Base-by-base conservation (phyloP, 495 filamentous ascomycete genomes). In the Lepraria neglecta region DNA sequence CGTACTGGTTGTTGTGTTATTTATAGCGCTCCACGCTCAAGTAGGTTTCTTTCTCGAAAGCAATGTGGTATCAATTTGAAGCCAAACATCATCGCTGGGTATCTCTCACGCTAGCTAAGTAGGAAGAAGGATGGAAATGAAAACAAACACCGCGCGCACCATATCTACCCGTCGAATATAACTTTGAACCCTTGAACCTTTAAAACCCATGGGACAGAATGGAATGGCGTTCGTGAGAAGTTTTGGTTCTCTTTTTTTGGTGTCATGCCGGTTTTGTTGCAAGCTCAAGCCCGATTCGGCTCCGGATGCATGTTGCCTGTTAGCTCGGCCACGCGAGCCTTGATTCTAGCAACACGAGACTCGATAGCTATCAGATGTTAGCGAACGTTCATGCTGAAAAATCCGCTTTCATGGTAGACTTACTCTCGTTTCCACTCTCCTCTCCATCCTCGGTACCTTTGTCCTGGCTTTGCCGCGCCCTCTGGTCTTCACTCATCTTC, bases 351-450 rank as follows among this genome's bases (percentile, higher is more conserved):
- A 61, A 97, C 94, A 59, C 94, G 88, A 44, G 90, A 89, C 72
- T 98, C 94, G 66, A 98, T 97, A 31, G 91, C 90, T 95, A 62
- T 11, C 66, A 28, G 51, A n/a, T 33, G 64, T 69, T 47, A 67
- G 59, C 46, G 19, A 47, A 28, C 12, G 30, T 9, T 27, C 17
- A 14, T 51, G 12, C 21, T 62, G 5, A 45, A 42, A 48, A 24
- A 24, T 24, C 24, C 24, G 24, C 24, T 52, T 7, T 21, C 51
- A 4, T 14, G 11, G 45, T 59, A 15, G 40, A 84, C 90, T 84
- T 81, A 91, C 91, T 96, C 78, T 98, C 94, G 81, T 98, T 95
- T 21, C 88, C 92, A 70, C 89, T 96, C 21, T 89, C 94, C 62
- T 95, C 88, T 24, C 83, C 90, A 68, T 95, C 91, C 60, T 92